Evolutionary conservation across 2,329 filamentous ascomycete species (phyloP).

Genomic region (Gnomoniopsis smithogilvyi): DNA sequence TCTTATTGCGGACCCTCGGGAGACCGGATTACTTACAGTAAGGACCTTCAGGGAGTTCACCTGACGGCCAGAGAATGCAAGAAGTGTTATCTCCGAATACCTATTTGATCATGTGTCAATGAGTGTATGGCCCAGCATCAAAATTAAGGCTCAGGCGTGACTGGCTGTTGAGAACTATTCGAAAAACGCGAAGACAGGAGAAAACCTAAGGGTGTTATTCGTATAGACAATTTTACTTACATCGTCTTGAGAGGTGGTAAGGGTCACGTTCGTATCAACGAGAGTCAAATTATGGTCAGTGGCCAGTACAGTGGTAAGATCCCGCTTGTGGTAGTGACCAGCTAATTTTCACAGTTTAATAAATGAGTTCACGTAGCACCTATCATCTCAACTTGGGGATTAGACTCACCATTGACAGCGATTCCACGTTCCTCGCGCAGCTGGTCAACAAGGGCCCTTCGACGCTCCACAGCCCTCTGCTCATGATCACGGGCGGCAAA

Average conservation of each 20-base stretch:
- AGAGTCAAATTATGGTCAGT: constrained; percentile 4
- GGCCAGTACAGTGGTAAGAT: background rate
- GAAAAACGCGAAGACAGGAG: too few species aligned
- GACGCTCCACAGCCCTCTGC: background rate
- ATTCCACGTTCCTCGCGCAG: constrained; percentile 6
- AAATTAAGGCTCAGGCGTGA: background rate
- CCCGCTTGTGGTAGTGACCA: background rate
- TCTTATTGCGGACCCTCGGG: background rate
- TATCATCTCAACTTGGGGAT: too few species aligned
- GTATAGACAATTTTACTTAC: too few species aligned
- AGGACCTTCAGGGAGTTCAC: background rate
- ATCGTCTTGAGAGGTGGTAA: constrained; percentile 1
- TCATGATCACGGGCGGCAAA: constrained; percentile 1
- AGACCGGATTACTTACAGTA: background rate
- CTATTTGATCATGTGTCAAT: background rate
- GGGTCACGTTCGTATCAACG: background rate
- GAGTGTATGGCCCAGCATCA: background rate
- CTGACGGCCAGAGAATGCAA: constrained; percentile 1
- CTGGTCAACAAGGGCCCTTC: constrained; percentile 1
- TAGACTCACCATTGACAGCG: background rate
- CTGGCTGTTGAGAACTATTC: background rate
- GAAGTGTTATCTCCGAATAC: constrained; percentile 2
- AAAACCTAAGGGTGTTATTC: too few species aligned
- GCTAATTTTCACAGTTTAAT: background rate
- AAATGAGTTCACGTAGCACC: background rate